These are phyloP conservation scores for Leptographium radiaticola DNA, from an alignment of 2,329 filamentous ascomycete genomes.

Conservation along the genomic window DNA sequence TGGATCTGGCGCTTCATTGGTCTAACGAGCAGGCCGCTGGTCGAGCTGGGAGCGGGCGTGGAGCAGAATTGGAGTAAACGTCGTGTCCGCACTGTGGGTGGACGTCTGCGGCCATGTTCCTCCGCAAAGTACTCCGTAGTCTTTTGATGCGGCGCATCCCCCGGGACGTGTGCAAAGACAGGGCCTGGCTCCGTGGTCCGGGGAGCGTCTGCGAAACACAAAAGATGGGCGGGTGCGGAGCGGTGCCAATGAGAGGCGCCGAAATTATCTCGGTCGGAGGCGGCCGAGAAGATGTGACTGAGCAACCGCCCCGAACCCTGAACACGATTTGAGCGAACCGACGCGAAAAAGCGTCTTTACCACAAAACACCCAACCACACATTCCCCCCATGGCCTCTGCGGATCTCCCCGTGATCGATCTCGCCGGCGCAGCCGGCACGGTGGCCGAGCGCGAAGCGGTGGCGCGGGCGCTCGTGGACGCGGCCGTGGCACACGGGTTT, in stretches of 20 bases:
- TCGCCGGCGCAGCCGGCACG: conserved; percentile 35
- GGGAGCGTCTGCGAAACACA: neutral
- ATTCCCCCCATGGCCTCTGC: conserved; percentile 20
- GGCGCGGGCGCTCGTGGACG: conserved; percentile 61
- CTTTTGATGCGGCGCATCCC: too few relatives aligned
- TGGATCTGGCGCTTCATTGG: too few relatives aligned
- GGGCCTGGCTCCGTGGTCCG: too few relatives aligned
- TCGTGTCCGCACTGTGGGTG: too few relatives aligned
- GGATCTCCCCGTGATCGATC: conserved; percentile 70
- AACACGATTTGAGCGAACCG: too few relatives aligned
- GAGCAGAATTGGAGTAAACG: too few relatives aligned
- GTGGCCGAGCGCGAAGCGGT: conserved; percentile 22
- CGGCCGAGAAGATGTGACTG: neutral
- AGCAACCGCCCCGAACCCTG: too few relatives aligned
- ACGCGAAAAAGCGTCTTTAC: neutral
- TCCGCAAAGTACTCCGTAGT: too few relatives aligned
- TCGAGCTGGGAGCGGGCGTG: too few relatives aligned
- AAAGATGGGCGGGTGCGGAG: neutral
- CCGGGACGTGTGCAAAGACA: too few relatives aligned
- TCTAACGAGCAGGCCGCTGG: too few relatives aligned
- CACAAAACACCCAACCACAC: neutral
- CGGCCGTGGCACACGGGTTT: conserved; percentile 75
- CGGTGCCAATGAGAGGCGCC: neutral
- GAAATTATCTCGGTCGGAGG: neutral
- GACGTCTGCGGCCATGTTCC: too few relatives aligned